Evolutionary conservation across 169 alveolate genomes (phyloP).

Genomic region (Eimeria zaria): DNA sequence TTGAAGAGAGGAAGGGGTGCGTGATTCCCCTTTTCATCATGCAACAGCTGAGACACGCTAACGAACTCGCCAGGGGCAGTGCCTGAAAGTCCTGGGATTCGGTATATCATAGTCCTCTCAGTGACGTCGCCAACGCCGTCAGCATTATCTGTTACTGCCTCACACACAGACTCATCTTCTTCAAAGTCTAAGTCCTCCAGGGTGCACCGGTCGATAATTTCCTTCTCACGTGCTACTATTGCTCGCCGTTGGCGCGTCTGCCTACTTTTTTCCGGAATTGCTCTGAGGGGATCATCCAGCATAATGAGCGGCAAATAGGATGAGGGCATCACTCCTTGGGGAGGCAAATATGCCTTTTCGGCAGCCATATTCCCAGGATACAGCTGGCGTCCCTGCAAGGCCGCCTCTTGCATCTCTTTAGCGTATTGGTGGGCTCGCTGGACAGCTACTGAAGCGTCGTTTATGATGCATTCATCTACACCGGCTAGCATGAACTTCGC

Average conservation of each 20-base stretch:
- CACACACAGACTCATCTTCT: conserved; percentile 59
- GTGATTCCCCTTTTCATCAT: conserved; percentile 79
- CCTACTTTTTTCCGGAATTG: conserved; percentile 61
- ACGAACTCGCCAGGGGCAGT: conserved; percentile 85
- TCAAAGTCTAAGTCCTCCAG: conserved; percentile 69
- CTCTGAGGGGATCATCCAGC: conserved; percentile 79
- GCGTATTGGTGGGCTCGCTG: conserved; percentile 77
- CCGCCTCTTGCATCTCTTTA: conserved; percentile 73
- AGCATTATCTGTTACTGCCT: neutral
- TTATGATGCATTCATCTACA: conserved; percentile 23
- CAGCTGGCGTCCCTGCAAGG: conserved; percentile 78
- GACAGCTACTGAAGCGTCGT: conserved; percentile 54
- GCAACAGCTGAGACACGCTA: conserved; percentile 79
- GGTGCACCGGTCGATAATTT: neutral
- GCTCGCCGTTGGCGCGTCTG: conserved; percentile 49
- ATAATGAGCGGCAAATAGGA: conserved; percentile 75
- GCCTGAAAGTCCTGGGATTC: conserved; percentile 80
- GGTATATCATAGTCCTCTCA: conserved; percentile 66
- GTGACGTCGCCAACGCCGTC: neutral
- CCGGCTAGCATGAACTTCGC: conserved; percentile 69
- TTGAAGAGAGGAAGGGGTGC: conserved; percentile 81
- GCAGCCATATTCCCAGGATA: conserved; percentile 56
- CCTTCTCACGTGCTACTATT: conserved; percentile 21
- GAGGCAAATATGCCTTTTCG: conserved; percentile 71
- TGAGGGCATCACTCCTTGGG: conserved; percentile 62